Percentiles rank a stretch among this genome's conserved stretches.
Conservation (phyloP, 1,284 basidiomycete species). For the Irpex rosettiformis region DNA sequence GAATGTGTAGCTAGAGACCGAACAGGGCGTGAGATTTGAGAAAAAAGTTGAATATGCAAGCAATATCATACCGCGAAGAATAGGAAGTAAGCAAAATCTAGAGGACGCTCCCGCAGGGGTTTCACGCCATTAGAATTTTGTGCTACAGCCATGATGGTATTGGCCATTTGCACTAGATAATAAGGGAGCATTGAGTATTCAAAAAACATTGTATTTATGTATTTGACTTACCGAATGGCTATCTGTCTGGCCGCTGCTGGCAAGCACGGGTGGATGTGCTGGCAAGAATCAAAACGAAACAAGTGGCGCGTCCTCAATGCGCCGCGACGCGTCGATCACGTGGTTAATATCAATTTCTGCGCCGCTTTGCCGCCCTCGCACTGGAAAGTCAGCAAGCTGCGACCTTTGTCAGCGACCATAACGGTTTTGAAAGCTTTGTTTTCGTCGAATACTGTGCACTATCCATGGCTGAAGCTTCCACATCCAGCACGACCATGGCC, state of each 20-base stretch:
- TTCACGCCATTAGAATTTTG: conserved; percentile 30
- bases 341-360: too few relatives aligned
- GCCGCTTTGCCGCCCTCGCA: too few relatives aligned
- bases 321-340: too few relatives aligned
- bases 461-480: not conserved
- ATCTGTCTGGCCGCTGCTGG: too few relatives aligned
- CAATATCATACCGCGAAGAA: conserved; percentile 55
- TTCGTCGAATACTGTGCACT: not conserved
- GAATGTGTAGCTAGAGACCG: conserved; percentile 66
- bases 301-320: too few relatives aligned
- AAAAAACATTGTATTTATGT: too few relatives aligned
- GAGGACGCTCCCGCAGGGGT: conserved; percentile 49
- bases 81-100: conserved; percentile 59
- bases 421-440: not conserved
- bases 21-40: too few relatives aligned
- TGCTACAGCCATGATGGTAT: not conserved
- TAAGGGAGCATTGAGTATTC: not conserved
- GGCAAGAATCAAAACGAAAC: not conserved
- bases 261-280: not conserved
- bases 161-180: not conserved
- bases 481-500: not conserved
- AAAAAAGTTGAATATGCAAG: too few relatives aligned
- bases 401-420: not conserved
- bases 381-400: not conserved
- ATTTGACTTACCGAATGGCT: too few relatives aligned